Evolutionary conservation across 805 yeast species (phyloP), one percentile per base, ranked within the genome.

Genomic region (Yarrowia sp.): DNA sequence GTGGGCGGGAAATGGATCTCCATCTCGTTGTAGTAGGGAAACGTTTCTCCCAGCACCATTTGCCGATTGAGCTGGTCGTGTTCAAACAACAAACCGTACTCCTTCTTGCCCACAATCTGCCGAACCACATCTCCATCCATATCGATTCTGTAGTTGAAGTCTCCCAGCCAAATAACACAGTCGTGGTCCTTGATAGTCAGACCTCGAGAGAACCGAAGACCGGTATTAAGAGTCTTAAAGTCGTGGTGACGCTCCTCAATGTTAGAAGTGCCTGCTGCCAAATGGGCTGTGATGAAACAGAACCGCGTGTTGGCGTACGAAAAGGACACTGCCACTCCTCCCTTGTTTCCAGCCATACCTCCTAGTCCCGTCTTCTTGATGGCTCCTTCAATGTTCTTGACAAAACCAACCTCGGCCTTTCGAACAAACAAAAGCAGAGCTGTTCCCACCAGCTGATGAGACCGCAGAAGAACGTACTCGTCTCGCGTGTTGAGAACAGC

Each of bases 301-400:
- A 92, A 87, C 1, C 88, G 80, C 0, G 97, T 88, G 33, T 85
- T 82, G 0, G 95, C 95, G 74, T 83, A 90, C 59, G 88, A 84
- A 76, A 93, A 89, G 67, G 97, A 82, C 16, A 95, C 90, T 0
- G 96, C 97, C 67, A 92, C 96, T 4, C 96, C 97, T 49, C 99
- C 99, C 75, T 93, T 93, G 74, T 95, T 93, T 17, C 98, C 99
- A 0, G 98, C 85, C 78, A 95, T 93, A 49, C 99, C 99, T 40
- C 98, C 97, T 64, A 95, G 79, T 0, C 98, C 99, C 0, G 98
- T 93, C 75, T 93, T 93, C 71, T 92, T 93, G 12, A 89, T 83
- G n/a, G 92, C 83, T n/a, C 98, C 98, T 69, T 92, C 92, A 5
- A 95, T 97, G 71, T 88, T 87, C 14, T 90, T 89, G 4, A 95